Percentiles rank a stretch among this genome's conserved stretches.
phyloP scores from a whole-genome alignment of 305 asterid species.

The Solanum chacoense region DNA sequence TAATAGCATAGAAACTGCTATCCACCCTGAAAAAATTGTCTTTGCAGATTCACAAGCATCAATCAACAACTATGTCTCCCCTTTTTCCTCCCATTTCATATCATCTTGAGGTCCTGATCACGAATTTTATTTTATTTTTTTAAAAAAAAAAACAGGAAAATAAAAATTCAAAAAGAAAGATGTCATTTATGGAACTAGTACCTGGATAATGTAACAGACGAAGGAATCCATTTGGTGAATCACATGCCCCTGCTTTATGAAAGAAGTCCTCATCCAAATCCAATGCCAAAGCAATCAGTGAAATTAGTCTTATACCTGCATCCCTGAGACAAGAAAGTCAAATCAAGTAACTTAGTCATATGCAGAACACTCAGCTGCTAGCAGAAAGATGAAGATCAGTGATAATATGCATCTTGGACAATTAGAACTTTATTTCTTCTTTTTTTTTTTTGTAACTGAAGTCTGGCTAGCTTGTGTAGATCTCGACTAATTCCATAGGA shows the following conservation, averaged over 20 bases:
- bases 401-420: not conserved
- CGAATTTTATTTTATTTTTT: too few relatives aligned
- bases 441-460: too few relatives aligned
- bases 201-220: slow-evolving; percentile 59
- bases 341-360: not conserved
- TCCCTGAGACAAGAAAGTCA: slow-evolving; percentile 23
- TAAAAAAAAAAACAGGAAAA: not conserved
- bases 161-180: not conserved
- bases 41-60: not conserved
- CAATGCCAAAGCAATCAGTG: slow-evolving; percentile 39
- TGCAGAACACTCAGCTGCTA: not conserved
- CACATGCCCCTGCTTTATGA: slow-evolving; percentile 37
- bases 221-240: slow-evolving; percentile 27
- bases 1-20: not conserved
- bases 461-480: not conserved
- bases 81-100: not conserved
- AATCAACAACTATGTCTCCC: not conserved
- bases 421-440: not conserved
- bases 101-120: not conserved
- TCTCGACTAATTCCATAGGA: not conserved
- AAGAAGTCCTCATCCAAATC: slow-evolving; percentile 45
- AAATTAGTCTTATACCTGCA: slow-evolving; percentile 31
- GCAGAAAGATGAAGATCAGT: not conserved
- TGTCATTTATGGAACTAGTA: not conserved
- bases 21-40: not conserved